Evolutionary conservation across 768 basidiomycete genomes (phyloP), one percentile per base, ranked within the genome.

Genomic region (Naganishia antarctica): DNA sequence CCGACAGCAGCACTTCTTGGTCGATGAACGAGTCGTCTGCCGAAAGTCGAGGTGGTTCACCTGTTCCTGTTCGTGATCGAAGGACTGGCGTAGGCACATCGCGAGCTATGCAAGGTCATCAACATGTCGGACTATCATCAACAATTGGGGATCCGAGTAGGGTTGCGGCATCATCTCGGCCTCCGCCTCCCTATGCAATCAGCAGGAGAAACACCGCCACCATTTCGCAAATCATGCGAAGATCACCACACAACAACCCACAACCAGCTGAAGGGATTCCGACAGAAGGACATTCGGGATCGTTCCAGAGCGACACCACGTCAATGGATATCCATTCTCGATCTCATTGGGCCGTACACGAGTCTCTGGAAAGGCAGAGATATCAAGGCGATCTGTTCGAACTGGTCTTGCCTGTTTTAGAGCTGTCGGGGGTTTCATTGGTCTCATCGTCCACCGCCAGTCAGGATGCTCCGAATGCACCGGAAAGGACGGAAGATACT

Each of bases 331-430:
- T 29, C 12, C 53, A 57, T 57, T 57, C 53, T 21, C 32, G 53
- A 15, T 57, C 53, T n/a, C 53, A 57, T 40, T 57, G 53, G 53
- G 53, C 53, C 53, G 23, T 57, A 3, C 53, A 57, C 15, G 53
- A 57, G n/a, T 57, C 53, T 11, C 34, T 40, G 21, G 53, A 57
- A 11, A 32, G 53, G 31, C 53, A 57, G 23, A 26, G 53, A n/a
- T 57, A 57, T 41, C 53, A 57, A 25, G 53, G 53, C 21, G 53
- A 57, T 40, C 23, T 57, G 3, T 57, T 57, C 34, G 53, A 57
- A 15, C 15, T 57, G 53, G 53, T 57, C 3, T 6, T 57, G 16
- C 53, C 53, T 21, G n/a, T 57, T 23, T 21, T 57, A 2, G 53
- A 57, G 18, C 53, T 57, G 4, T 34, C 53, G 3, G 53, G 34